Base-by-base conservation (phyloP, 2,329 filamentous ascomycete genomes). In the Decorospora gaudefroyi region DNA sequence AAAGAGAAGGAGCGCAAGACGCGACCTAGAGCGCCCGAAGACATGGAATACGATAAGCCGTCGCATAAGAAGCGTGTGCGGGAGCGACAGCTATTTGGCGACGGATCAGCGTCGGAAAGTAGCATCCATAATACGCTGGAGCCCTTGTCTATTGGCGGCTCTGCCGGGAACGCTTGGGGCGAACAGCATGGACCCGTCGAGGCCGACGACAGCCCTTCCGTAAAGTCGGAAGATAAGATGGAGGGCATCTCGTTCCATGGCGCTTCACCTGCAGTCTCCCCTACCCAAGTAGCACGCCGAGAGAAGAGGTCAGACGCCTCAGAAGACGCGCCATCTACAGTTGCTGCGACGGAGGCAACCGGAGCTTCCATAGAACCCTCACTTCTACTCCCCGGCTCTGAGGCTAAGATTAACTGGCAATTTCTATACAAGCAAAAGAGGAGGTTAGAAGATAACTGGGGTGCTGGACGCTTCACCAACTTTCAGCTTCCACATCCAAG, bases 401-500 rank as follows among this genome's bases (percentile, higher is more conserved):
- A 77, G 64, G 64, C 84, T 45, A 86, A 83, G 59, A 75, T 97
- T 33, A 96, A 95, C 69, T 99, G 92, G 91, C 87, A 90, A 39
- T 89, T 93, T 65, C 77, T 99, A 1, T 99, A 96, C 73, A 89
- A 88, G 54, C 88, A 96, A 76, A 85, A 93, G 48, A 81, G 85
- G 42, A 80, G 84, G 15, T 75, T 99, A 10, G 93, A 99, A 72
- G 83, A 86, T 6, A 97, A 99, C 66, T 99, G 93, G 93, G 84
- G 89, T 46, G 79, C 84, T 13, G 91, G 88, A 3, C 86, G 84
- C 45, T 96, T 81, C 67, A 83, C 79, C 3, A 95, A 91, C 53
- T 97, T 97, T 62, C 90, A 95, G 66, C 79, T 99, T 1, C 93
- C 93, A 0, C 90, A 96, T 62, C 90, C 90, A 0, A 78, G 83